Conservation (phyloP, 495 filamentous ascomycete species). For the Penicillium goetzii region DNA sequence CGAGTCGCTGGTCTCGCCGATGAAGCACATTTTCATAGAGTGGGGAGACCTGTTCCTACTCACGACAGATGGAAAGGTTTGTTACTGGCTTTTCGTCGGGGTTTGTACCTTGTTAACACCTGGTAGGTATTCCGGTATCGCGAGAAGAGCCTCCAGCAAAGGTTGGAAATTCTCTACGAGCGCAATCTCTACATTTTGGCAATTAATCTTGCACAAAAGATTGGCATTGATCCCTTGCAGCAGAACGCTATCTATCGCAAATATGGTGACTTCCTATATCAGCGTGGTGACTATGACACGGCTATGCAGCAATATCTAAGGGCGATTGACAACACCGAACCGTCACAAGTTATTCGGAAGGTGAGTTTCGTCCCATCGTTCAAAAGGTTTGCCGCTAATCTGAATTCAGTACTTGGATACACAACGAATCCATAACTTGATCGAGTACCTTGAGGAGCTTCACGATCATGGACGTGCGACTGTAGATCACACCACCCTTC, state of each 20-base stretch:
- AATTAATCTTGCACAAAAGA: conserved; percentile 91
- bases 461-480: conserved; percentile 94
- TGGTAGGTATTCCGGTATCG: conserved; percentile 82
- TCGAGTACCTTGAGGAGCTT: conserved; percentile 95
- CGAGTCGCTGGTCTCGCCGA: conserved; percentile 76
- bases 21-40: conserved; percentile 78
- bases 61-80: conserved; percentile 85
- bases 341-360: conserved; percentile 92
- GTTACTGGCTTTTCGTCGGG: conserved; percentile 6
- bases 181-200: conserved; percentile 90
- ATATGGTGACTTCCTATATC: conserved; percentile 95
- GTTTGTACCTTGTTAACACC: background rate
- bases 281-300: conserved; percentile 90
- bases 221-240: conserved; percentile 72
- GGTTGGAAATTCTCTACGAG: conserved; percentile 91
- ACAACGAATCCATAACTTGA: conserved; percentile 94
- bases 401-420: conserved; percentile 79
- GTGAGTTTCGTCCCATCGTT: conserved; percentile 38
- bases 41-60: conserved; percentile 92
- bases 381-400: conserved; percentile 23
- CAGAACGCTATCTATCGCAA: conserved; percentile 90
- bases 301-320: conserved; percentile 98
- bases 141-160: conserved; percentile 87
- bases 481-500: conserved; percentile 91
- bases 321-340: conserved; percentile 93